These are phyloP conservation scores for Barnettozyma pratensis DNA, from an alignment of 805 yeast genomes.

Conservation along the genomic window DNA sequence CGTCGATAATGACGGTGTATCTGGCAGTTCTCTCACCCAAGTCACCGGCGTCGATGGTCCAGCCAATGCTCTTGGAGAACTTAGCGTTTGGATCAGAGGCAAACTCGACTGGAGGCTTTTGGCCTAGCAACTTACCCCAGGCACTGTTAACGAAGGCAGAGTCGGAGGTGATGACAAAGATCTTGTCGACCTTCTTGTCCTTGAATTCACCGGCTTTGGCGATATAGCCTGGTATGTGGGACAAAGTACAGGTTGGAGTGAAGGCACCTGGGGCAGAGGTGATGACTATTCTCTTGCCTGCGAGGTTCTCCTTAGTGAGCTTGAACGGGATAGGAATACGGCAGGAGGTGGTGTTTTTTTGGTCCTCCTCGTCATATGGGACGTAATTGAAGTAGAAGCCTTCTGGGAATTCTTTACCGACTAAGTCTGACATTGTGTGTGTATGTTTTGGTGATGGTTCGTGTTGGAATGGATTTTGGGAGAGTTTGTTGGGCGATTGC, in stretches of 20 bases:
- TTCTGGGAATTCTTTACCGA: conserved; percentile 25
- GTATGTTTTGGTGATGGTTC: neutral
- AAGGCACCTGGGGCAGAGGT: conserved; percentile 85
- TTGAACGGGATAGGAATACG: conserved; percentile 22
- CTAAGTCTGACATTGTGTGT: conserved; percentile 14
- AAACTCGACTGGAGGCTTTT: conserved; percentile 36
- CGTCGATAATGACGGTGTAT: conserved; percentile 65
- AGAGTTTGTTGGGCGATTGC: neutral
- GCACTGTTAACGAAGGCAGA: conserved; percentile 69
- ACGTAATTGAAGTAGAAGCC: conserved; percentile 26
- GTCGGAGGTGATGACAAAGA: conserved; percentile 61
- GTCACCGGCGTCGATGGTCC: conserved; percentile 46
- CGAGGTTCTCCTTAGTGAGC: conserved; percentile 21
- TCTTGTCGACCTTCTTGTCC: conserved; percentile 53
- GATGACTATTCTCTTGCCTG: conserved; percentile 42
- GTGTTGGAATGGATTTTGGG: neutral
- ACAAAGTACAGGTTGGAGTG: conserved; percentile 74
- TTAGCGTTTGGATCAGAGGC: conserved; percentile 62
- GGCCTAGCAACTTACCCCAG: conserved; percentile 47
- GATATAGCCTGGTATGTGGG: conserved; percentile 68
- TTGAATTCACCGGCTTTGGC: conserved; percentile 43
- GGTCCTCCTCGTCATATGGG: conserved; percentile 24
- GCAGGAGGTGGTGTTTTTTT: conserved; percentile 22
- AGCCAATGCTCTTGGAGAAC: conserved; percentile 58
- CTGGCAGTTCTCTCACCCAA: conserved; percentile 61